Evolutionary conservation across 2,329 filamentous ascomycete species (phyloP).

Genomic region (Colletotrichum sp.): DNA sequence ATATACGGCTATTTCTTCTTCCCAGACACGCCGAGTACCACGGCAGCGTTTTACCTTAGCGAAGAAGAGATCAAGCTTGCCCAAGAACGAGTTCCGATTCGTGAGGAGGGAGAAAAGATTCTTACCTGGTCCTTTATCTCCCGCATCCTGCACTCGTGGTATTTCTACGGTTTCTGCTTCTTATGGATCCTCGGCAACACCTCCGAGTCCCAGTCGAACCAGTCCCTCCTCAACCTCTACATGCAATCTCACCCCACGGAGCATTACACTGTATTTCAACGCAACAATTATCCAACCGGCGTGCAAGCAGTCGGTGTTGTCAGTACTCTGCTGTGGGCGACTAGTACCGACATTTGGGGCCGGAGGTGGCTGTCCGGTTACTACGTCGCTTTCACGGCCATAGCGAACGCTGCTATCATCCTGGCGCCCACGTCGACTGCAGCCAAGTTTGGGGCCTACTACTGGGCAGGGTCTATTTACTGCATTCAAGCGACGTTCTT

Average conservation of each 20-base stretch:
- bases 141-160: not conserved
- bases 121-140: not conserved
- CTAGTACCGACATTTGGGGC: not conserved
- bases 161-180: slow-evolving; percentile 4
- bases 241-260: not conserved
- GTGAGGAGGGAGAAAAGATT: not conserved
- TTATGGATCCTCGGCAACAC: not conserved
- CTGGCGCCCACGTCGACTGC: not conserved
- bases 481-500: slow-evolving; percentile 1
- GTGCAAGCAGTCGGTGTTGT: not conserved
- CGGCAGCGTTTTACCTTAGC: not conserved
- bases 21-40: not conserved
- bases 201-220: not conserved
- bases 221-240: not conserved
- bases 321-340: not conserved
- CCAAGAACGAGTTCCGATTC: not conserved
- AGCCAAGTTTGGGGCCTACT: not conserved
- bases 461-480: not conserved
- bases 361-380: not conserved
- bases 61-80: slow-evolving; percentile 1
- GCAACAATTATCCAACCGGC: not conserved
- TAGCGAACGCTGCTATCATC: not conserved
- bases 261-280: not conserved
- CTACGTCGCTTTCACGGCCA: not conserved
- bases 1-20: not conserved